Evolutionary conservation across 805 yeast species (phyloP), one percentile per base, ranked within the genome.

Genomic region (Candida palmyrensis): DNA sequence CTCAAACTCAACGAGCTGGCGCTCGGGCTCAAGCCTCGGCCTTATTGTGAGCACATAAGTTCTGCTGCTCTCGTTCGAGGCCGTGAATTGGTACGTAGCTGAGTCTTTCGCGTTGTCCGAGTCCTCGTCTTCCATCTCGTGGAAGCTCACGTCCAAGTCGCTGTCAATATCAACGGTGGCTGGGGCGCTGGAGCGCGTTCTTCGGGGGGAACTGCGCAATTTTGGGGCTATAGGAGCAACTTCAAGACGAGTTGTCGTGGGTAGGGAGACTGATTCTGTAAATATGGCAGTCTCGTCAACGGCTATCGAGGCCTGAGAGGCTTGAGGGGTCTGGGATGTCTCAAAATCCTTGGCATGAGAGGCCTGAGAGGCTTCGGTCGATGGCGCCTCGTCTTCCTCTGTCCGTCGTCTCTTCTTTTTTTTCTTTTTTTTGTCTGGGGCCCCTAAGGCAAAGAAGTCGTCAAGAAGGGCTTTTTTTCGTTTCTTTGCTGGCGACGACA

Each of bases 381-480:
- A 19, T 27, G 15, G 19, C 17, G 15, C 16, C 10, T 18, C 19
- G 20, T 12, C 27, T 11, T 11, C 6, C 5, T 33, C 34, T 5
- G 16, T 31, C 18, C n/a, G 12, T 28, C 19, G 12, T 20, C 25
- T 23, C 32, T 36, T 32, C 37, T 42, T 44, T 32, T 43, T 44
- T 28, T 44, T 43, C 18, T 43, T 43, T 30, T 36, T 39, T 12
- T 37, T 37, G 7, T 26, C 29, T 5, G 35, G 35, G 7, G 35
- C 30, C 9, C 47, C 39, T 12, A 55, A 36, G 6, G 55, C 53
- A 37, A 59, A 59, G 40, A 57, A 57, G 30, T 58, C 64, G 35
- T 59, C 63, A n/a, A 46, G 44, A 5, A 37, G 18, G 11, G 21
- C 16, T 3, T 20, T 18, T 3, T 9, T 18, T 22, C 29, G 24